These are phyloP conservation scores for Arabidopsis arenosa DNA, from an alignment of 345 rosid species.

Conservation along the genomic window DNA sequence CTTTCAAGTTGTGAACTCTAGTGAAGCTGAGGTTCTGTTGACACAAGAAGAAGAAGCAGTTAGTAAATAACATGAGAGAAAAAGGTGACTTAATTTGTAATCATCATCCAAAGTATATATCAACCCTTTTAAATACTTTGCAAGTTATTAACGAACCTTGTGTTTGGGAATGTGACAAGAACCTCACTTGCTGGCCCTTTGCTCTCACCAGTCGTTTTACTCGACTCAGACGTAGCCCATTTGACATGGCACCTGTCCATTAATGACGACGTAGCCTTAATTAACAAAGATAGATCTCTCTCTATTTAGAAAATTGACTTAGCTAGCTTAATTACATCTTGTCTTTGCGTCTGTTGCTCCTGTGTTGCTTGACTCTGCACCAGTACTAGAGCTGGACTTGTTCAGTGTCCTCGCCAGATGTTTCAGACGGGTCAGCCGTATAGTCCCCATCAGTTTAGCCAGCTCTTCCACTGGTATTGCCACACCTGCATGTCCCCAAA, in stretches of 20 bases:
- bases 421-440: conserved; percentile 73
- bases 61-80: neutral
- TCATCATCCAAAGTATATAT: neutral
- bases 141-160: conserved; percentile 51
- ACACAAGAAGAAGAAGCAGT: conserved; percentile 12
- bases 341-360: conserved; percentile 43
- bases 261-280: neutral
- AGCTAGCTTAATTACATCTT: conserved; percentile 55
- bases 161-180: conserved; percentile 40
- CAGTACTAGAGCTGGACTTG: conserved; percentile 32
- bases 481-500: conserved; percentile 50
- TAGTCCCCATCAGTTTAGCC: conserved; percentile 55
- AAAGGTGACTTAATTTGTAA: neutral
- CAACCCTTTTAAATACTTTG: neutral
- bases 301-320: neutral
- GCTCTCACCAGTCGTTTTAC: conserved; percentile 76
- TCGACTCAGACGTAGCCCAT: conserved; percentile 70
- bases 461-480: conserved; percentile 59
- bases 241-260: conserved; percentile 58
- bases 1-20: conserved; percentile 16
- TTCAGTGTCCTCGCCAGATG: conserved; percentile 74
- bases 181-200: conserved; percentile 32
- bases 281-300: neutral
- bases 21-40: conserved; percentile 12
- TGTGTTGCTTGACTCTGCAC: conserved; percentile 37